Percentiles rank a stretch among this genome's conserved stretches.
Conservation (phyloP, 768 basidiomycete species). For the Erythrobasidium yunnanense region DNA sequence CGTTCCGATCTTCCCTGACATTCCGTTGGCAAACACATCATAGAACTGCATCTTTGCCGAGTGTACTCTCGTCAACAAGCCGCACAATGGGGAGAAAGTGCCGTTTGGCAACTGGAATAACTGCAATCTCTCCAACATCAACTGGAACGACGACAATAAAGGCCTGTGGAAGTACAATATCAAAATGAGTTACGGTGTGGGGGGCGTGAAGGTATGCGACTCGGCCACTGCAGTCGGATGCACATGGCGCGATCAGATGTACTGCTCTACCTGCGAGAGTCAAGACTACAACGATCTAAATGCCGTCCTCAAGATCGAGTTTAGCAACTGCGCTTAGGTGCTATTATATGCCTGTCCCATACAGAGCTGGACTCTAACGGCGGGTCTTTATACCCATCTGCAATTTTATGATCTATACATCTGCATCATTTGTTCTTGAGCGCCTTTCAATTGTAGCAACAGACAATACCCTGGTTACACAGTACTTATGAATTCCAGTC, state of each 20-base stretch:
- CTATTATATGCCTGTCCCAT: too few species aligned
- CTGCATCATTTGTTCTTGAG: too few species aligned
- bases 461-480: too few species aligned
- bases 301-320: neutral
- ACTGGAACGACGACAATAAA: neutral
- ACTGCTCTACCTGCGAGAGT: neutral
- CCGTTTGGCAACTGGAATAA: conserved; percentile 27
- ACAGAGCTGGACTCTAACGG: too few species aligned
- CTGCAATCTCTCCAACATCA: neutral
- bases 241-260: neutral
- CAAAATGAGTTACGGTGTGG: neutral
- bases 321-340: neutral
- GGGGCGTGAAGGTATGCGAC: neutral
- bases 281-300: neutral
- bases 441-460: too few species aligned
- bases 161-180: neutral
- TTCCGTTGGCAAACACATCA: too few species aligned
- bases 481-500: too few species aligned
- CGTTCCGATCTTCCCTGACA: too few species aligned
- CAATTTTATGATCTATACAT: too few species aligned
- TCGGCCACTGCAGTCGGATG: neutral
- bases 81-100: too few species aligned
- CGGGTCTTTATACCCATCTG: too few species aligned
- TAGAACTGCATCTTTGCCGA: neutral
- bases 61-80: neutral